Evolutionary conservation across 495 filamentous ascomycete species (phyloP), one percentile per base, ranked within the genome.

Genomic region (Elaphomyces granulatus): DNA sequence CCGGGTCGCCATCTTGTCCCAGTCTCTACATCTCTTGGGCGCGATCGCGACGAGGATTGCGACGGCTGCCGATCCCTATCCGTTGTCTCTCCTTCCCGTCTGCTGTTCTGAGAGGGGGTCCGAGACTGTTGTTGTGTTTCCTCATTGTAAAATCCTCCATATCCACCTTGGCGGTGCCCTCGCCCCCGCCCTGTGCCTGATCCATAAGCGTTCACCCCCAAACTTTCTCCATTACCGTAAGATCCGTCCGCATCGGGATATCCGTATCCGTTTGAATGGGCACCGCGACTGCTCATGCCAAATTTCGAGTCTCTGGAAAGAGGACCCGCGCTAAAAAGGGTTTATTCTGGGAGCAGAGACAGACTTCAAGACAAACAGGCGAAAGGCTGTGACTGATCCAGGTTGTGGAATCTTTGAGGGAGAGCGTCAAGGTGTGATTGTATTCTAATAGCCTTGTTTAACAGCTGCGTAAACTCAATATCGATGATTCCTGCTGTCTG

Each of bases 201-300:
- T 39, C 55, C 52, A 38, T 65, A 63, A 36, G 55, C 52, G 16
- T 43, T 43, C 35, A 43, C 26, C 8, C 41, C 26, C 20, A 37
- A 34, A 21, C 54, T 57, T 44, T 64, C 58, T n/a, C 49, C 47
- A 37, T 48, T 46, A 31, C 63, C 62, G 45, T 66, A 58, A 19
- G 21, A 31, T 26, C 59, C 59, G 47, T 50, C 51, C 47, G 55
- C 21, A 40, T 61, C 61, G 61, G 41, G 41, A 49, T 64, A 57
- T 40, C 60, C 61, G 53, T 65, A 59, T 45, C 64, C 62, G 51
- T 66, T 62, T 21, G 53, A 51, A 52, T 66, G 61, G 33, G 58
- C 55, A 41, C 40, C 52, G 54, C 60, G 51, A 33, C 61, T 61
- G 46, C 58, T 68, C 64, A 68, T 68, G 39, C 49, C 59, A 53